These are phyloP conservation scores for Clitopilus hobsonii DNA, from an alignment of 768 basidiomycete genomes.

Conservation along the genomic window DNA sequence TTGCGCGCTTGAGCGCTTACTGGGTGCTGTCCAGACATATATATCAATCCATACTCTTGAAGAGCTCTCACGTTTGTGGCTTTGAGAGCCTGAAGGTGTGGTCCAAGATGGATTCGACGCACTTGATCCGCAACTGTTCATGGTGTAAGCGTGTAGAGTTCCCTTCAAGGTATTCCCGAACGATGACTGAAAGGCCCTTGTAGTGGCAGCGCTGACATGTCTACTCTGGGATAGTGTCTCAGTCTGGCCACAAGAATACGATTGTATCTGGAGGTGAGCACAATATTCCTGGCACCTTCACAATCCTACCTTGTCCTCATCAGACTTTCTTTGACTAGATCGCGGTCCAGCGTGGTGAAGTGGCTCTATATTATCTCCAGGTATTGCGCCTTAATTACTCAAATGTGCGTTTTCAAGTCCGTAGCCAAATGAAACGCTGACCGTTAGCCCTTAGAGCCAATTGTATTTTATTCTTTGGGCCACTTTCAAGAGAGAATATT, in stretches of 20 bases:
- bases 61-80: too few species aligned
- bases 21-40: too few species aligned
- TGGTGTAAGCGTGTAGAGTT: not conserved
- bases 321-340: too few species aligned
- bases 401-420: too few species aligned
- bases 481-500: not conserved
- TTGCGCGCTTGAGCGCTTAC: too few species aligned
- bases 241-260: slow-evolving; percentile 5
- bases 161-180: not conserved
- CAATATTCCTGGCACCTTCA: too few species aligned
- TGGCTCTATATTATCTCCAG: not conserved
- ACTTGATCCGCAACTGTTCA: not conserved
- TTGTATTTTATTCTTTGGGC: not conserved
- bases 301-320: too few species aligned
- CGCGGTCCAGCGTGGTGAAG: too few species aligned
- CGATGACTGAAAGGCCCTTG: not conserved
- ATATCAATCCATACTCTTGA: too few species aligned
- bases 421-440: too few species aligned
- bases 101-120: not conserved
- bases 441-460: slow-evolving; percentile 7
- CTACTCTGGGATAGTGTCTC: slow-evolving; percentile 7
- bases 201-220: slow-evolving; percentile 9
- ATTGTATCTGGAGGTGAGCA: slow-evolving; percentile 10
- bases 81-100: not conserved
- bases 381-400: not conserved